These are phyloP conservation scores for Adansonia digitata DNA, from an alignment of 345 rosid species.

Conservation along the genomic window DNA sequence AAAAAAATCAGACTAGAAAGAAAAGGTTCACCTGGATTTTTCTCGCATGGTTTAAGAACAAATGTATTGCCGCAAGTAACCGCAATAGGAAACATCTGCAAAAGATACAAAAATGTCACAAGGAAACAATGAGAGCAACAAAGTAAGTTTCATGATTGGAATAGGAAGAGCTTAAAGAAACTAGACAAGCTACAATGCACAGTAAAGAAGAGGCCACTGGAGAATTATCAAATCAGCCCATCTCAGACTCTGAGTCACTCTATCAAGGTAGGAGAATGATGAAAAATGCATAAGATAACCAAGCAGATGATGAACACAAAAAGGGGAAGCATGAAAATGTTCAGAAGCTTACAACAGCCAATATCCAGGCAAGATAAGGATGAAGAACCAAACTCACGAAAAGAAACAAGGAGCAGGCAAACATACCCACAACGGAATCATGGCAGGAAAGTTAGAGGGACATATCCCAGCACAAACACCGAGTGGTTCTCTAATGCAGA, in stretches of 20 bases:
- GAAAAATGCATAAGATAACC: background rate
- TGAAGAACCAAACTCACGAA: conserved; percentile 1
- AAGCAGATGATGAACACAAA: background rate
- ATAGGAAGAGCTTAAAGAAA: background rate
- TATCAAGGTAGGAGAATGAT: background rate
- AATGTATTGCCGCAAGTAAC: conserved; percentile 44
- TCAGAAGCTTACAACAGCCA: background rate
- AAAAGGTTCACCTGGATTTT: conserved; percentile 33
- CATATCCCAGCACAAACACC: conserved; percentile 50
- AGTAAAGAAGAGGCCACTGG: background rate
- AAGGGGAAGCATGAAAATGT: background rate
- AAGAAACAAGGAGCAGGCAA: conserved; percentile 15
- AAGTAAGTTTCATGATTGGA: background rate
- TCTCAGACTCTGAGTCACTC: too few relatives aligned
- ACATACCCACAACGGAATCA: conserved; percentile 41
- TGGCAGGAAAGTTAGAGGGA: conserved; percentile 33
- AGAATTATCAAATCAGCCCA: background rate
- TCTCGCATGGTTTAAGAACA: conserved; percentile 39
- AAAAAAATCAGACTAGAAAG: background rate
- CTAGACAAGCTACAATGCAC: conserved; percentile 2
- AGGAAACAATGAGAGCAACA: background rate
- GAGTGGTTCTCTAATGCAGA: conserved; percentile 38
- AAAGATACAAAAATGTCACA: conserved; percentile 8
- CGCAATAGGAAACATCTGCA: conserved; percentile 45
- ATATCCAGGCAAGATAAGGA: background rate